Evolutionary conservation across 306 rosid species (phyloP), one percentile per base, ranked within the genome.

Genomic region (Arachis stenosperma): DNA sequence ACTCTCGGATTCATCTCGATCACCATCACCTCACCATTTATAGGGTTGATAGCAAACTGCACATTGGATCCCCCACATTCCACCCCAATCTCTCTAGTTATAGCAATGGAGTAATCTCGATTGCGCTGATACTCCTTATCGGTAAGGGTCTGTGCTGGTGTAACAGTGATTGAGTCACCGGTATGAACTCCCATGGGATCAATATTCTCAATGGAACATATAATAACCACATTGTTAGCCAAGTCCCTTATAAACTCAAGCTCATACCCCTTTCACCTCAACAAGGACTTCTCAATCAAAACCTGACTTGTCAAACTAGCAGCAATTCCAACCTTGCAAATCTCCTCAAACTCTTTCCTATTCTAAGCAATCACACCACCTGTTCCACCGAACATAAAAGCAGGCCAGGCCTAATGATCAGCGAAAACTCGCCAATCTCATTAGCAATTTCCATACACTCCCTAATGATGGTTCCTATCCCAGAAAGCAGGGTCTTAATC

Each of bases 1-100:
- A 95, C 99, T 82, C 99, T 87, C 0, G 99, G 99, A 71, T 95
- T 95, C 99, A 92, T 95, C 87, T 95, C 99, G 75, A 95, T 92
- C 47, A 95, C 96, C 99, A 95, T 92, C 9, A 95, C 98, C 84
- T 92, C 97, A 2, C 97, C 97, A 37, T 95, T 75, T 2, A 6
- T 54, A 0, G 99, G 98, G 46, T 88, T 95, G 48, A 95, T 89
- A 22, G 99, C 96, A 79, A 95, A 95, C 87, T 95, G 99, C 78
- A 92, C 98, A 76, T 95, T 95, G 0, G 99, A 90, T 64, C 98
- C 97, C 6, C 98, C 93, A 50, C 90, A 84, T 61, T 87, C 97
- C 29, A 89, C 96, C 13, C 96, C 94, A 66, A 89, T 83, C 54
- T 90, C 99, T 53, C 91, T 87, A 13, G 84, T 90, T 11, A 88